Percentiles rank a stretch among this genome's conserved stretches.
These are phyloP conservation scores for Talaromyces sp. DNA, from an alignment of 2,329 filamentous ascomycete genomes.

Conservation along the genomic window DNA sequence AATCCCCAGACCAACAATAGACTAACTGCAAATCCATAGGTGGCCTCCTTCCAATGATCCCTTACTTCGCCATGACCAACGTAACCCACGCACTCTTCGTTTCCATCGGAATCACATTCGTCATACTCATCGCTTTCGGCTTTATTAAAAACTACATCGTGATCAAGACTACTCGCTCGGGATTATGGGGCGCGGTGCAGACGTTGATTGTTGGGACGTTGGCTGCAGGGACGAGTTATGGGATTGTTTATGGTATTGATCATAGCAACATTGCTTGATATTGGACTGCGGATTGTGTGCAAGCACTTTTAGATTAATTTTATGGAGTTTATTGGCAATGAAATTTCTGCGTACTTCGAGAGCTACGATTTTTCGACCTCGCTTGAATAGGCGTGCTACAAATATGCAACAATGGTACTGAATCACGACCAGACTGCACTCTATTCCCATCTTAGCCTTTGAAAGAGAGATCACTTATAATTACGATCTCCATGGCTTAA, in stretches of 20 bases:
- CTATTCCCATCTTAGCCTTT: neutral
- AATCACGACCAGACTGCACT: too few relatives aligned
- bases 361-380: too few relatives aligned
- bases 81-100: conserved; percentile 43
- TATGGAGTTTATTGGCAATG: neutral
- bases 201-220: conserved; percentile 35
- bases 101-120: conserved; percentile 43
- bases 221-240: conserved; percentile 38
- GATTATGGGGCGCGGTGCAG: conserved; percentile 30
- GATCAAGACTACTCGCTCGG: conserved; percentile 25
- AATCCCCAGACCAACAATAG: neutral
- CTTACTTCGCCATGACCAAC: conserved; percentile 44
- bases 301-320: too few relatives aligned
- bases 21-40: conserved; percentile 16
- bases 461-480: too few relatives aligned
- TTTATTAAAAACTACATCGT: conserved; percentile 40
- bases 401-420: too few relatives aligned
- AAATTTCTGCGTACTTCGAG: neutral
- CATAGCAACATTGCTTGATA: conserved; percentile 16
- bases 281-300: too few relatives aligned
- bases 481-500: too few relatives aligned
- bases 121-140: conserved; percentile 45
- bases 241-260: conserved; percentile 30
- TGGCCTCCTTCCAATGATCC: conserved; percentile 44
- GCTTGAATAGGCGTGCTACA: too few relatives aligned